Conservation (phyloP, 352 stramenopile species). For the Phytophthora aleatoria region DNA sequence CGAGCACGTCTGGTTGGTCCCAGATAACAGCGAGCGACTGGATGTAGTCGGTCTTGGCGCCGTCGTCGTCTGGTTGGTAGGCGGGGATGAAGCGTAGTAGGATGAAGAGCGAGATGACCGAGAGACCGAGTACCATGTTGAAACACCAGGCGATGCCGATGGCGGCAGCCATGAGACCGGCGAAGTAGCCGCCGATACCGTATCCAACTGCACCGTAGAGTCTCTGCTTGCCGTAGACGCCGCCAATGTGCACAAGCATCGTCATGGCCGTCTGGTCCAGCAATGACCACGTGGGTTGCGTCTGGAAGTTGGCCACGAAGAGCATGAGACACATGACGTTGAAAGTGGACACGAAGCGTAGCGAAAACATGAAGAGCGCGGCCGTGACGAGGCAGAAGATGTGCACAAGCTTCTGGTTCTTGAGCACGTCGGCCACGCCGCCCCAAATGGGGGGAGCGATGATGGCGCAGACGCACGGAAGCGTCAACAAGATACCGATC, state of each 20-base stretch:
- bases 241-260: constrained; percentile 60
- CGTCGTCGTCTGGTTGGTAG: constrained; percentile 36
- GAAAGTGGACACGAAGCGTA: constrained; percentile 71
- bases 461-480: constrained; percentile 76
- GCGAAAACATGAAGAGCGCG: constrained; percentile 67
- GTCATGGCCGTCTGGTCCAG: constrained; percentile 73
- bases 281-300: constrained; percentile 64
- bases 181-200: constrained; percentile 66
- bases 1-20: constrained; percentile 60
- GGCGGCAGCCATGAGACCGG: constrained; percentile 59
- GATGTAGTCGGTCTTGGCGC: constrained; percentile 42
- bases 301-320: constrained; percentile 79
- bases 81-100: constrained; percentile 58
- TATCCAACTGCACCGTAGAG: constrained; percentile 76
- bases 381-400: constrained; percentile 64
- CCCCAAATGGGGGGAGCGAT: constrained; percentile 73
- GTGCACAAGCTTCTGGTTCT: constrained; percentile 72
- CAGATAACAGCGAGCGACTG: constrained; percentile 48
- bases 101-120: constrained; percentile 59
- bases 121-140: constrained; percentile 72
- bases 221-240: constrained; percentile 80
- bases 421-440: constrained; percentile 58
- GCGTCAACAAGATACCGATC: constrained; percentile 70
- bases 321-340: constrained; percentile 74
- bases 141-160: constrained; percentile 82